phyloP scores from a whole-genome alignment of 192 early-diverging fungal species.

The Gonapodya prolifera region DNA sequence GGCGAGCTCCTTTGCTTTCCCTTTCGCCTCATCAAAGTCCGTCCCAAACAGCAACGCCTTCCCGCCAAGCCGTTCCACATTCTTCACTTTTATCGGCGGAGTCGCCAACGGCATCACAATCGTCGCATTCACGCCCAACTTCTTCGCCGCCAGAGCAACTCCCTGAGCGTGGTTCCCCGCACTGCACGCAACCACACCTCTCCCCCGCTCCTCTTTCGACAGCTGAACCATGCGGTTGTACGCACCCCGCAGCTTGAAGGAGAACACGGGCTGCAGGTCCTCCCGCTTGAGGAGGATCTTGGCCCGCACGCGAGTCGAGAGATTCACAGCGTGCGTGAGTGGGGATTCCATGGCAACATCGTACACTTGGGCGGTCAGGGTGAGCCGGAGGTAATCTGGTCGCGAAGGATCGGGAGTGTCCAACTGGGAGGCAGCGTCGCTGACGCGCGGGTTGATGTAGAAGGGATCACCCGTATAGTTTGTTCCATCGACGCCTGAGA shows the following conservation, averaged over 20 bases:
- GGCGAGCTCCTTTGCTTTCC: constrained; percentile 62
- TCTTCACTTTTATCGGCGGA: constrained; percentile 64
- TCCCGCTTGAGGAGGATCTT: constrained; percentile 75
- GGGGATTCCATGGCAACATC: constrained; percentile 24
- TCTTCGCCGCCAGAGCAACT: constrained; percentile 83
- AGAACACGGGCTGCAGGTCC: constrained; percentile 87
- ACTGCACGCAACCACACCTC: constrained; percentile 90
- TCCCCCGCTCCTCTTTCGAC: constrained; percentile 55
- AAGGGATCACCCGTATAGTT: not conserved
- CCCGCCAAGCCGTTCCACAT: constrained; percentile 82
- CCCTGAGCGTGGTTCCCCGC: constrained; percentile 96
- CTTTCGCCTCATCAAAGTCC: constrained; percentile 93
- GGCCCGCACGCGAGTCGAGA: constrained; percentile 17
- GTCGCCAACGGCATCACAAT: constrained; percentile 86
- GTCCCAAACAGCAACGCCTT: constrained; percentile 77
- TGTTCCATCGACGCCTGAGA: not conserved
- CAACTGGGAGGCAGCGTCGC: not conserved
- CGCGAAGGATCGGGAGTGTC: constrained; percentile 5
- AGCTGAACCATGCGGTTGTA: constrained; percentile 86
- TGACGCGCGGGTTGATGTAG: not conserved
- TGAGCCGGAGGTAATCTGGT: constrained; percentile 26
- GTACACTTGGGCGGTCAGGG: constrained; percentile 34
- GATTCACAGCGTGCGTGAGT: constrained; percentile 15
- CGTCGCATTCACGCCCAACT: constrained; percentile 80
- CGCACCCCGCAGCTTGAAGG: constrained; percentile 96